Conservation (phyloP, 2,329 filamentous ascomycete species). For the Phialophora verrucosa region DNA sequence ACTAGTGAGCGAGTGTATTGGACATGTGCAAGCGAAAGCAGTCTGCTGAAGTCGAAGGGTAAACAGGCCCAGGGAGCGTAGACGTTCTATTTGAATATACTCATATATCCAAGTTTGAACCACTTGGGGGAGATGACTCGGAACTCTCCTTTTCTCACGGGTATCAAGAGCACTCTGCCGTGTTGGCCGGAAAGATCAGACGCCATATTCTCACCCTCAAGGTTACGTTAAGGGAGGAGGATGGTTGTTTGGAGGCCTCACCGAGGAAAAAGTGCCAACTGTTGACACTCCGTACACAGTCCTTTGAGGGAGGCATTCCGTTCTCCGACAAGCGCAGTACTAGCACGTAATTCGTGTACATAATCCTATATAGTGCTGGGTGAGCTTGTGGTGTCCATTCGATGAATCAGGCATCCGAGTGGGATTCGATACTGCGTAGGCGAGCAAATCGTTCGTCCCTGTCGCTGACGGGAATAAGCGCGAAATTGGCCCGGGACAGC, state of each 20-base stretch:
- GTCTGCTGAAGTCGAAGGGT: not conserved
- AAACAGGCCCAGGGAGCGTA: not conserved
- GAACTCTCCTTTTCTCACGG: not conserved
- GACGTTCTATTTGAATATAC: not conserved
- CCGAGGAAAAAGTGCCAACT: not conserved
- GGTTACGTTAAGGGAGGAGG: not conserved
- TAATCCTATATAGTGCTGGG: not conserved
- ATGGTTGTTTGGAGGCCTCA: not conserved
- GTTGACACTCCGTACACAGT: not conserved
- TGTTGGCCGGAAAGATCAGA: not conserved
- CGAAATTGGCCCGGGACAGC: not conserved
- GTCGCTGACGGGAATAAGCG: not conserved
- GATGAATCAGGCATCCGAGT: not conserved
- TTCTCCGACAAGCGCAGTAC: not conserved
- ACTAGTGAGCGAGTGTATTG: not conserved
- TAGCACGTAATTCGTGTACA: not conserved
- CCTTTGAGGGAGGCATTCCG: not conserved
- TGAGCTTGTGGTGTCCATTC: not conserved
- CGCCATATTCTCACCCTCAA: not conserved
- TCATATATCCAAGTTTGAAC: not conserved
- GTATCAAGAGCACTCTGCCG: not conserved
- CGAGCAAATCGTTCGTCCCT: not conserved
- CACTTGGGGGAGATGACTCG: not conserved
- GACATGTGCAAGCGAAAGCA: not conserved
- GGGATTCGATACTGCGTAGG: not conserved